Percentiles rank a stretch among this genome's conserved stretches.
phyloP scores from a whole-genome alignment of 108 stramenopile species.

The Nitzschia sp. region DNA sequence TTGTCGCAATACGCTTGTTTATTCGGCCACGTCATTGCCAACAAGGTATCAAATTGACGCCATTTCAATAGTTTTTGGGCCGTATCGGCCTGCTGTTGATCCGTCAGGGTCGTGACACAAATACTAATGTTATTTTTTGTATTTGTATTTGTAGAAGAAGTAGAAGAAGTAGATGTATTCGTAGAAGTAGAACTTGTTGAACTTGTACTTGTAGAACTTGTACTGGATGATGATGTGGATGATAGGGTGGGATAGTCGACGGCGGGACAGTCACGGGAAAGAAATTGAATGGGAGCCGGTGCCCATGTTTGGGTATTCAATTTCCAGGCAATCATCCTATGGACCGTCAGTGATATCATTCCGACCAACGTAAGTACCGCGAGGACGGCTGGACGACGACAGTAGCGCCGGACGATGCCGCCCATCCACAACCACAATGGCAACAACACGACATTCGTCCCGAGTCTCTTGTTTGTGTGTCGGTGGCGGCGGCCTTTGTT shows the following conservation, averaged over 20 bases:
- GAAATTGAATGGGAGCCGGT: constrained; percentile 2
- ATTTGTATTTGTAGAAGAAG: no score
- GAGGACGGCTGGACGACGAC: no score
- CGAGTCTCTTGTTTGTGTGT: no score
- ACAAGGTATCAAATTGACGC: constrained; percentile 26
- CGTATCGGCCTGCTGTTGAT: constrained; percentile 18
- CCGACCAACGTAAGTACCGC: not conserved
- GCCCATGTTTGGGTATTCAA: not conserved
- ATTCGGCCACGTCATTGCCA: constrained; percentile 23
- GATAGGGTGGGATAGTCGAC: not conserved
- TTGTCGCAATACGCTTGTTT: constrained; percentile 23
- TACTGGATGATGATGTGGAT: no score
- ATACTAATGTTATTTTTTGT: constrained; percentile 10
- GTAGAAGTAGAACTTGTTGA: no score
- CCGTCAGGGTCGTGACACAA: constrained; percentile 36
- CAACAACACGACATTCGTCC: no score
- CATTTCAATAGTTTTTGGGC: constrained; percentile 22
- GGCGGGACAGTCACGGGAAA: constrained; percentile 5
- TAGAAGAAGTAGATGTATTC: no score
- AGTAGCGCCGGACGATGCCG: no score
- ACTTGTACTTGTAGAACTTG: no score
- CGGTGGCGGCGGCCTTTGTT: no score
- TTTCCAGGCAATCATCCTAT: not conserved
- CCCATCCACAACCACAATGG: no score
- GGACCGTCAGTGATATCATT: not conserved